phyloP scores from a whole-genome alignment of 2,329 filamentous ascomycete species.

The Thermothelomyces thermophilus region DNA sequence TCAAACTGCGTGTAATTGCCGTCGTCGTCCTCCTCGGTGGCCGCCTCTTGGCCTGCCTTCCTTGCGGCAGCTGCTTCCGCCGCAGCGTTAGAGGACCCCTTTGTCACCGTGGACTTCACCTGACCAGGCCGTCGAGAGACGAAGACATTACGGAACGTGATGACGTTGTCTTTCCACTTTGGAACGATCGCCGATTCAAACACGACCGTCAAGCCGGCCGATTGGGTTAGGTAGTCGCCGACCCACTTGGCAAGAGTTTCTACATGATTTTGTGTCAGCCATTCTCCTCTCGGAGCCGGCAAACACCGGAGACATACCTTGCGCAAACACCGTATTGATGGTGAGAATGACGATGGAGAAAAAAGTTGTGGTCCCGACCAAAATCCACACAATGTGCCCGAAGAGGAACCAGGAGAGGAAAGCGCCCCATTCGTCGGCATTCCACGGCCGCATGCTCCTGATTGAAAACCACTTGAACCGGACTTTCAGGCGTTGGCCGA shows the following conservation, averaged over 20 bases:
- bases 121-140: conserved; percentile 87
- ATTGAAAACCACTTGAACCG: conserved; percentile 98
- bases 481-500: conserved; percentile 83
- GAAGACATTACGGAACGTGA: conserved; percentile 94
- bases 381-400: conserved; percentile 88
- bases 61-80: conserved; percentile 78
- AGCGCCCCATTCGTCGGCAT: conserved; percentile 90
- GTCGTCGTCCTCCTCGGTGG: conserved; percentile 57
- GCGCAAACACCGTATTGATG: conserved; percentile 93
- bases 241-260: conserved; percentile 92
- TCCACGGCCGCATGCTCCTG: conserved; percentile 87
- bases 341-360: conserved; percentile 85
- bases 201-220: conserved; percentile 85
- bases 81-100: conserved; percentile 79
- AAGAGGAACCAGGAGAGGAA: conserved; percentile 93
- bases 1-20: conserved; percentile 98
- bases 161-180: conserved; percentile 90
- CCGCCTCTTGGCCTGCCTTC: conserved; percentile 42
- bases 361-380: conserved; percentile 96
- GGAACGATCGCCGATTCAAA: conserved; percentile 98
- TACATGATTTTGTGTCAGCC: too few relatives aligned
- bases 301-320: conserved; percentile 49
- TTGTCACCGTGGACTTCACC: conserved; percentile 73
- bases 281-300: too few relatives aligned
- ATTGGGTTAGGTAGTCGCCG: conserved; percentile 90